Evolutionary conservation across 768 basidiomycete genomes (phyloP).

Genomic region (Serendipita sp.): DNA sequence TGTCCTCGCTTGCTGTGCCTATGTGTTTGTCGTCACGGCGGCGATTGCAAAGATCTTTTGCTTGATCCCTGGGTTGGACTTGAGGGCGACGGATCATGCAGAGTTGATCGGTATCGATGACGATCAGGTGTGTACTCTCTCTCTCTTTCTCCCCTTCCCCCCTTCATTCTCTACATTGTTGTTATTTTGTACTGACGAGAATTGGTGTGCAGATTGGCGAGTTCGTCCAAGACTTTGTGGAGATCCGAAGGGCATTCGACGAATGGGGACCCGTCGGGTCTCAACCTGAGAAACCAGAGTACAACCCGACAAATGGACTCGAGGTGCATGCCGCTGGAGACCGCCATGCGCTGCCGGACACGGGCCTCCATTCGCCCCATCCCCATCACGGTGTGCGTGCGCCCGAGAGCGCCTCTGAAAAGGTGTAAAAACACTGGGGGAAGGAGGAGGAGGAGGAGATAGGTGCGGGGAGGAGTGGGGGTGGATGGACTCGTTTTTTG

Average conservation of each 20-base stretch:
- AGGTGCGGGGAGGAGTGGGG: too few species aligned
- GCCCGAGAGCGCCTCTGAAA: too few species aligned
- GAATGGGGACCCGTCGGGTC: conserved; percentile 7
- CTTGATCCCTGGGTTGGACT: conserved; percentile 39
- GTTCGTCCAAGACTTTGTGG: conserved; percentile 16
- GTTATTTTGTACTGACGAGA: background rate
- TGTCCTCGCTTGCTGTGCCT: conserved; percentile 39
- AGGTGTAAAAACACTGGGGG: too few species aligned
- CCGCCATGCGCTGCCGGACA: conserved; percentile 8
- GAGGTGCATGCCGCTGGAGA: conserved; percentile 11
- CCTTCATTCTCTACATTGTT: too few species aligned
- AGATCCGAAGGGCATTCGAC: conserved; percentile 13
- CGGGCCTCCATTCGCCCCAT: too few species aligned
- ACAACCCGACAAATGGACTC: background rate
- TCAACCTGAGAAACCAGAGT: background rate
- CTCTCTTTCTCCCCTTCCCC: background rate
- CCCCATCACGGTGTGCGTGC: too few species aligned
- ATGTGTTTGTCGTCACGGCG: conserved; percentile 36
- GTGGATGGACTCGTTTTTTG: too few species aligned
- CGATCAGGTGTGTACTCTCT: conserved; percentile 37
- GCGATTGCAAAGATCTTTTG: conserved; percentile 42
- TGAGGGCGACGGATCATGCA: conserved; percentile 38
- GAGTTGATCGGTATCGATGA: conserved; percentile 56
- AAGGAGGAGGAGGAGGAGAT: too few species aligned
- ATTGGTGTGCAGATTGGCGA: too few species aligned